Evolutionary conservation across 345 rosid genomes (phyloP).

Genomic region (Ceriops decandra): DNA sequence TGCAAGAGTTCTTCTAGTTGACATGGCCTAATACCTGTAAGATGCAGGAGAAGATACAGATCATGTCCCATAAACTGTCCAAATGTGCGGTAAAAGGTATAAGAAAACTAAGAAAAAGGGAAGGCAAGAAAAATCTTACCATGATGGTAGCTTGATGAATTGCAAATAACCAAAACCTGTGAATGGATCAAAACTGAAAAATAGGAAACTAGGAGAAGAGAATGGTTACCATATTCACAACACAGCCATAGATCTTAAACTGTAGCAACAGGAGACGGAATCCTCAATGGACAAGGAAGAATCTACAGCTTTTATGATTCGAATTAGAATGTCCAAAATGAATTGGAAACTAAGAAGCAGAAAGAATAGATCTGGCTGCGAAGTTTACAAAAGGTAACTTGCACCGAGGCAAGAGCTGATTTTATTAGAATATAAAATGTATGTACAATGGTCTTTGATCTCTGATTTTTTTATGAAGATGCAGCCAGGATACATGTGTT

Average conservation of each 20-base stretch:
- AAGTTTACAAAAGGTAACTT: conserved; percentile 13
- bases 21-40: no score
- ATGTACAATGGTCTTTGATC: conserved; percentile 74
- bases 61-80: no score
- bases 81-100: no score
- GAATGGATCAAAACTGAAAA: background rate
- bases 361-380: background rate
- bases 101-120: no score
- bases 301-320: no score
- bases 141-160: background rate
- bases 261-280: background rate
- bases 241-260: background rate
- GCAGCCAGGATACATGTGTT: conserved; percentile 47
- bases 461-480: conserved; percentile 53
- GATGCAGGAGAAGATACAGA: no score
- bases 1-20: no score
- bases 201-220: background rate
- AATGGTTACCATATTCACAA: background rate
- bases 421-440: conserved; percentile 64
- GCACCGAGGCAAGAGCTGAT: conserved; percentile 39
- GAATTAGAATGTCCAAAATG: no score
- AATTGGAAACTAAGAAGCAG: background rate
- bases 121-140: no score
- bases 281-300: no score
- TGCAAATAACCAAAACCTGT: background rate